These are phyloP conservation scores for Paecilomyces niveus DNA, from an alignment of 2,329 filamentous ascomycete species.

Conservation along the genomic window DNA sequence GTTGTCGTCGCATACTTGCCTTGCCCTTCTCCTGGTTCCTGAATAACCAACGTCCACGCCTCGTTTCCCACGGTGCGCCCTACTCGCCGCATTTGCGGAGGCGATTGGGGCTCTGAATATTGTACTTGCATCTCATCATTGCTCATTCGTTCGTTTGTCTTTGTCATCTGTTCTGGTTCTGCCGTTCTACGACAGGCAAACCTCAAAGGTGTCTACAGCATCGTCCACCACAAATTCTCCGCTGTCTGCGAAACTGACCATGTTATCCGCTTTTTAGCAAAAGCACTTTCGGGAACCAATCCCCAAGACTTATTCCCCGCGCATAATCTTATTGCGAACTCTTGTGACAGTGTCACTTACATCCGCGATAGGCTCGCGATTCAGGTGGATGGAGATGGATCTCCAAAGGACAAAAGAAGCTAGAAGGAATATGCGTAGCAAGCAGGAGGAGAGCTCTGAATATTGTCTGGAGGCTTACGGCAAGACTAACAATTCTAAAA, in stretches of 20 bases:
- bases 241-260: neutral
- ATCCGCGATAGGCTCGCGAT: neutral
- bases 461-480: constrained; percentile 28
- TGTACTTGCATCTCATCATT: neutral
- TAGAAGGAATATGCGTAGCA: constrained; percentile 20
- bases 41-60: neutral
- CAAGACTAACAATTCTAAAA: constrained; percentile 22
- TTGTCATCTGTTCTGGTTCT: neutral
- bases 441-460: constrained; percentile 30
- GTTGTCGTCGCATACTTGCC: neutral
- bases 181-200: neutral
- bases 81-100: neutral
- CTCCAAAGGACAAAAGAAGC: constrained; percentile 36
- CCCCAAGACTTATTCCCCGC: neutral
- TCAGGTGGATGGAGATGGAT: constrained; percentile 25
- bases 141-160: neutral
- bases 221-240: neutral
- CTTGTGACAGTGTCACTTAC: neutral
- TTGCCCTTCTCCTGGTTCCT: neutral
- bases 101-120: neutral
- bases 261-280: neutral
- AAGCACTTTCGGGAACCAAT: neutral
- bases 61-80: neutral
- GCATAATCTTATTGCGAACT: neutral
- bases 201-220: neutral